Evolutionary conservation across 2,329 filamentous ascomycete species (phyloP), one percentile per base, ranked within the genome.

Genomic region (Hymenoscyphus linearis): DNA sequence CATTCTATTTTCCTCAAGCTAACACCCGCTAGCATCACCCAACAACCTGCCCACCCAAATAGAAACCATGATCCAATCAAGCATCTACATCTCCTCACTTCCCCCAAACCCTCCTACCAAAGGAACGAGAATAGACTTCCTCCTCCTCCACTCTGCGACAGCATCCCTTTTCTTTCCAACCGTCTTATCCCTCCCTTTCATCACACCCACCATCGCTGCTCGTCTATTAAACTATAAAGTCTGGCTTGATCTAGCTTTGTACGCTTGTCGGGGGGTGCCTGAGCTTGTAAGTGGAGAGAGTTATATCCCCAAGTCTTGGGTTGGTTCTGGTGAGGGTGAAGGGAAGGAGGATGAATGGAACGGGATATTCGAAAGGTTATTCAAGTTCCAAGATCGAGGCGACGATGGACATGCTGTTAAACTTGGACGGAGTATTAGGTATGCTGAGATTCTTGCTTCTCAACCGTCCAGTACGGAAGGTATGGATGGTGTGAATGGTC

Each of bases 381-480:
- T 80, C 62, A 63, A 65, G 10, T 70, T 82, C 36, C 70, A 80
- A 0, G 93, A 96, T 66, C n/a, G n/a, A n/a, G n/a, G n/a, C n/a
- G n/a, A n/a, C n/a, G 92, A 97, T 73, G 92, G 93, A 0, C 93
- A 98, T 75, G 80, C 85, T 10, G 80, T 86, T 59, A 97, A 97
- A 74, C 76, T 96, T 4, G 79, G 87, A 7, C 79, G 92, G 35
- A 87, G 90, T 1, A 73, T 95, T 18, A 82, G 82, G 3, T 75
- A 91, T 68, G 90, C 85, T 1, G 79, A 87, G 71, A 71, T 78
- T 35, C 69, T 81, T 1, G 82, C 80, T 57, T 68, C 71, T 65
- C 72, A 73, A 47, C 88, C 9, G 12, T n/a, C n/a, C 26, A 58
- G 26, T 14, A 73, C 64, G 77, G 78, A 61, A 72, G 77, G 25